These are phyloP conservation scores for Echeveria elegans DNA, from an alignment of 164 flowering plant genomes.

Conservation along the genomic window DNA sequence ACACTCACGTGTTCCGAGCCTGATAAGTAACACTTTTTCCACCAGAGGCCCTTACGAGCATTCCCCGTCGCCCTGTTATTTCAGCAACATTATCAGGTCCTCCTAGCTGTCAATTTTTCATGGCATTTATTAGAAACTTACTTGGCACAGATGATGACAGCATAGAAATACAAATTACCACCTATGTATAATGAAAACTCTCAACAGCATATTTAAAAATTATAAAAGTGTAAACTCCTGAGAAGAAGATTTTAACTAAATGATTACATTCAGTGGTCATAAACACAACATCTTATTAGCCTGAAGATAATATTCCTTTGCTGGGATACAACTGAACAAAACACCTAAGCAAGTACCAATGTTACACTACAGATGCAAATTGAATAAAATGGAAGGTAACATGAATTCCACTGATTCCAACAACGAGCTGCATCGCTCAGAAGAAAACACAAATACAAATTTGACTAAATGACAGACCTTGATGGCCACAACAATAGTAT, in stretches of 20 bases:
- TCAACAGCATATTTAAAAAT: not conserved
- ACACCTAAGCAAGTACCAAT: not conserved
- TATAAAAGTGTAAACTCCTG: not conserved
- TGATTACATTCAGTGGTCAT: not conserved
- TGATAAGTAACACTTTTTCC: constrained; percentile 98
- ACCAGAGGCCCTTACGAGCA: constrained; percentile 84
- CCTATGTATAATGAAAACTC: not conserved
- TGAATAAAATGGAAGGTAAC: not conserved
- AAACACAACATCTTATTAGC: not conserved
- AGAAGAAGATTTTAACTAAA: not conserved
- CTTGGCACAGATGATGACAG: not conserved
- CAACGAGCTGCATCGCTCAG: not conserved
- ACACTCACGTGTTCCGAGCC: constrained; percentile 81
- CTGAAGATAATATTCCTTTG: not conserved
- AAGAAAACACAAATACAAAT: not conserved
- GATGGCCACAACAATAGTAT: too few relatives aligned
- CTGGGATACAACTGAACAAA: not conserved
- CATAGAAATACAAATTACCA: not conserved
- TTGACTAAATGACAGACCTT: not conserved
- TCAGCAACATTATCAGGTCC: constrained; percentile 97
- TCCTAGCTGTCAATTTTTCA: constrained; percentile 64
- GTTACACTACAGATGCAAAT: not conserved
- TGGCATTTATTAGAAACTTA: not conserved
- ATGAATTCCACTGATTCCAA: not conserved
- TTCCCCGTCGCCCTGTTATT: constrained; percentile 94